Conservation (phyloP, 2,329 filamentous ascomycete species). For the Fusarium albidum region DNA sequence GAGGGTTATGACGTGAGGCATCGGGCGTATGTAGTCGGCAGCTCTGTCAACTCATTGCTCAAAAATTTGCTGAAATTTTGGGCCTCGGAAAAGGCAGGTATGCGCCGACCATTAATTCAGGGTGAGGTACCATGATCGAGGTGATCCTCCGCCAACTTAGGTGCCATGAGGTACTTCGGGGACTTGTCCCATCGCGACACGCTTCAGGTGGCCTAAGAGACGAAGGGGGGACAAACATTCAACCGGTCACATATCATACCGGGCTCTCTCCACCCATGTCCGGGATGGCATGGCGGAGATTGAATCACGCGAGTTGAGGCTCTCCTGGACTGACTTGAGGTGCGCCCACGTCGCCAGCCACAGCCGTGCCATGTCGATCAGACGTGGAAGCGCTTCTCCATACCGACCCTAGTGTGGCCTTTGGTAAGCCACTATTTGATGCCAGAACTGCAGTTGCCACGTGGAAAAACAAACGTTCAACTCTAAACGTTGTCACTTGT, state of each 20-base stretch:
- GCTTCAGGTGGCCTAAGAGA: slow-evolving; percentile 8
- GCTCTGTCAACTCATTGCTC: slow-evolving; percentile 3
- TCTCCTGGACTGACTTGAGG: slow-evolving; percentile 17
- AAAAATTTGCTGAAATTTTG: slow-evolving; percentile 7
- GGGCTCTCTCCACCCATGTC: not conserved
- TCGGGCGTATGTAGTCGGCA: not conserved
- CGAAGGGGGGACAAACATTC: slow-evolving; percentile 1
- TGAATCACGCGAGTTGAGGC: slow-evolving; percentile 20
- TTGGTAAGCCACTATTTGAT: slow-evolving; percentile 14
- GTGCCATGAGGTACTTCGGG: slow-evolving; percentile 16
- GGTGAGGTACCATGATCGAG: slow-evolving; percentile 17
- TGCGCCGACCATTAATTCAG: slow-evolving; percentile 20
- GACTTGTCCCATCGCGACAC: slow-evolving; percentile 5
- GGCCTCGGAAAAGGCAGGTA: not conserved
- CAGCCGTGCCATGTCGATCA: slow-evolving; percentile 11
- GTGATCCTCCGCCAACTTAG: slow-evolving; percentile 15
- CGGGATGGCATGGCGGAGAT: slow-evolving; percentile 3
- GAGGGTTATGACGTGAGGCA: slow-evolving; percentile 10
- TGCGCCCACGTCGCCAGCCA: slow-evolving; percentile 8
- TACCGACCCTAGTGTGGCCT: slow-evolving; percentile 11
- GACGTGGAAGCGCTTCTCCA: slow-evolving; percentile 5
- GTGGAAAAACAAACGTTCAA: slow-evolving; percentile 15
- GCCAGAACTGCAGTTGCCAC: slow-evolving; percentile 16
- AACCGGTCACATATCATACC: slow-evolving; percentile 8
- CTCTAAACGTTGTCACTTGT: slow-evolving; percentile 4